Conservation (phyloP, 192 early-diverging fungal species). For the Coemansia erecta region DNA sequence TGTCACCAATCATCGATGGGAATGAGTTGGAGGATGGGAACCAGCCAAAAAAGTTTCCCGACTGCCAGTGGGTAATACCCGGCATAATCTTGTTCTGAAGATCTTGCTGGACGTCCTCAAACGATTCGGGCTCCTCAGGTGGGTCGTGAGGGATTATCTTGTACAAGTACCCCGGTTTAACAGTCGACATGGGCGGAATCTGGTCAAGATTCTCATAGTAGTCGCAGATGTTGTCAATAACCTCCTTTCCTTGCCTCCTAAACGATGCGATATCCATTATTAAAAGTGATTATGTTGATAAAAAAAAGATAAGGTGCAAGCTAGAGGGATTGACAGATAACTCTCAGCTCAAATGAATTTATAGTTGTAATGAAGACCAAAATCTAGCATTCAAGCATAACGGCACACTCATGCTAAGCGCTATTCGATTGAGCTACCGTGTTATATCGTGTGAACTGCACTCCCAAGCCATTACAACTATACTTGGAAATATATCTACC, state of each 20-base stretch:
- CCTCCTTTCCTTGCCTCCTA: constrained; percentile 49
- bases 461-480: too few relatives aligned
- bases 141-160: constrained; percentile 43
- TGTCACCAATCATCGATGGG: constrained; percentile 56
- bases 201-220: constrained; percentile 55
- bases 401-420: too few relatives aligned
- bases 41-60: constrained; percentile 57
- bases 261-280: constrained; percentile 30
- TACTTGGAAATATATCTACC: too few relatives aligned
- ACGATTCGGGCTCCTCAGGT: constrained; percentile 40
- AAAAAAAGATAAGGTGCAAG: not conserved
- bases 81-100: constrained; percentile 56
- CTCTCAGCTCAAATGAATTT: too few relatives aligned
- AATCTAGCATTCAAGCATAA: too few relatives aligned
- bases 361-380: too few relatives aligned
- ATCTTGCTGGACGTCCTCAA: constrained; percentile 30
- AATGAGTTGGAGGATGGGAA: constrained; percentile 50
- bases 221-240: constrained; percentile 53
- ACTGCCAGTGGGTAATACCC: constrained; percentile 63
- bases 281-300: not conserved
- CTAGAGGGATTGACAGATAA: too few relatives aligned
- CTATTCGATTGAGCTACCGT: too few relatives aligned
- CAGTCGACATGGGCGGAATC: constrained; percentile 40
- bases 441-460: too few relatives aligned
- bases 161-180: constrained; percentile 55